Evolutionary conservation across 768 basidiomycete species (phyloP).

Genomic region (Xerocomus spinulosus): DNA sequence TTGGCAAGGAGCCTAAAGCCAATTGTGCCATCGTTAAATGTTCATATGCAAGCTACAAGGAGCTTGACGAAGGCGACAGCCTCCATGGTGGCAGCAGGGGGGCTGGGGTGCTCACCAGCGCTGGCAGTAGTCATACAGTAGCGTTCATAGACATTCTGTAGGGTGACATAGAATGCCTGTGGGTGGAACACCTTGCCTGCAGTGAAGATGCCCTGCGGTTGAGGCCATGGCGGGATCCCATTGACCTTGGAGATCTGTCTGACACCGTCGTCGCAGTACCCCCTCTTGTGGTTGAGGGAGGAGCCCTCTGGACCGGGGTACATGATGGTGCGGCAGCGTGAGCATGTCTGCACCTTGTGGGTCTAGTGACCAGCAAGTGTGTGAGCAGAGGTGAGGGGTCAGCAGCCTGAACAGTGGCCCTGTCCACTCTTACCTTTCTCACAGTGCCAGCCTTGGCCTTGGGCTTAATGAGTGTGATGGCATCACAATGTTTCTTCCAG

Average conservation of each 20-base stretch:
- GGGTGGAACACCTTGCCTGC: not conserved
- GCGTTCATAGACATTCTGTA: not conserved
- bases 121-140: not conserved
- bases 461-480: not conserved
- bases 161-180: not conserved
- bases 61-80: not conserved
- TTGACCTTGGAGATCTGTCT: not conserved
- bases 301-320: not conserved
- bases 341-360: not conserved
- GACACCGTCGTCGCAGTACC: not conserved
- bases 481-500: not conserved
- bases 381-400: too few relatives aligned
- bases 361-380: not conserved
- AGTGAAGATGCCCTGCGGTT: not conserved
- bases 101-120: not conserved
- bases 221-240: not conserved
- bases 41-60: not conserved
- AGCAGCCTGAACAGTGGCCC: too few relatives aligned
- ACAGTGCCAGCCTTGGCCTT: too few relatives aligned
- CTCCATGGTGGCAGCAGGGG: slow-evolving; percentile 1
- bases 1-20: not conserved
- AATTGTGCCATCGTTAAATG: not conserved
- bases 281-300: not conserved
- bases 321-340: slow-evolving; percentile 1
- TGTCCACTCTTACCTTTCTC: too few relatives aligned